Conservation (phyloP, 495 filamentous ascomycete genomes). For the Antarctomyces pellizariae region DNA sequence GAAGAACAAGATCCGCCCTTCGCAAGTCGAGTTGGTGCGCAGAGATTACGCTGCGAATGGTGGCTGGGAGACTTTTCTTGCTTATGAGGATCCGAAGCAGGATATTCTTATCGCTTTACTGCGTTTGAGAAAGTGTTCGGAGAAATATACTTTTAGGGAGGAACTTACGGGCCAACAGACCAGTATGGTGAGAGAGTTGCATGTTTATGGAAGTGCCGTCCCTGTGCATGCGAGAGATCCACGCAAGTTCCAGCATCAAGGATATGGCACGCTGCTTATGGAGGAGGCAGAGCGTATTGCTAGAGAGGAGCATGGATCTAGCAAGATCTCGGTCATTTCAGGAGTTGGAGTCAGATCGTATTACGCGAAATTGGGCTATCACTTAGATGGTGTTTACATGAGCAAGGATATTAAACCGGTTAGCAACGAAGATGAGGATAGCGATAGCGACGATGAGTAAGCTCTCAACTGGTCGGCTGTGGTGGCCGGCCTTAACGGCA, state of each 20-base stretch:
- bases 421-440: conserved; percentile 15
- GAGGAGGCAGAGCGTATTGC: conserved; percentile 94
- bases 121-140: conserved; percentile 71
- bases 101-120: conserved; percentile 90
- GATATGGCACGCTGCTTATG: conserved; percentile 90
- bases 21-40: conserved; percentile 89
- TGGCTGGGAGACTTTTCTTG: conserved; percentile 95
- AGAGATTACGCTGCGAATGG: conserved; percentile 87
- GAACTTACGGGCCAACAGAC: conserved; percentile 73
- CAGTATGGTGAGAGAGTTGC: conserved; percentile 78
- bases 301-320: conserved; percentile 73
- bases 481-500: no score
- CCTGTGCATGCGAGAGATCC: conserved; percentile 85
- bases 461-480: no score
- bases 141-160: conserved; percentile 70
- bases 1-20: conserved; percentile 90
- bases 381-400: conserved; percentile 80
- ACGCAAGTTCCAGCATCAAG: conserved; percentile 93
- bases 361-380: conserved; percentile 80
- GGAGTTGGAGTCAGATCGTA: conserved; percentile 89
- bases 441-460: no score
- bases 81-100: conserved; percentile 95
- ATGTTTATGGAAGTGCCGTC: conserved; percentile 91
- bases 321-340: conserved; percentile 86
- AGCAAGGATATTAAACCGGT: conserved; percentile 36